phyloP scores from a whole-genome alignment of 768 basidiomycete genomes.

The Gloeophyllum trabeum region DNA sequence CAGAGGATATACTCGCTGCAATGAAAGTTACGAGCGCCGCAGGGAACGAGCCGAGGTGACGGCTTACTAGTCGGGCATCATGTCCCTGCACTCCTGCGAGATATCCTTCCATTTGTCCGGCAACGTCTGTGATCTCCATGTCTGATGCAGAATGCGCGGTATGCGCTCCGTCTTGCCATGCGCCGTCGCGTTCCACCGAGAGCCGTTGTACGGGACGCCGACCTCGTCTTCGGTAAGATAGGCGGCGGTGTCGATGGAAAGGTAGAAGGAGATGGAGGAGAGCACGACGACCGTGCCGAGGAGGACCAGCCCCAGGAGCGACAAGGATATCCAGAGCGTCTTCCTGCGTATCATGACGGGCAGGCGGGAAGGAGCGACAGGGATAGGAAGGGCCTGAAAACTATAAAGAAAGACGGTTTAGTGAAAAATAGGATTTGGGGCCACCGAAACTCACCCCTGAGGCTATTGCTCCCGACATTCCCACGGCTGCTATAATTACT shows the following conservation, averaged over 20 bases:
- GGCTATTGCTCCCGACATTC: too few relatives aligned
- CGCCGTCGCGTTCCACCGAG: constrained; percentile 53
- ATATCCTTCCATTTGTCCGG: constrained; percentile 73
- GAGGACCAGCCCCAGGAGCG: constrained; percentile 65
- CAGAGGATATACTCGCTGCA: constrained; percentile 90
- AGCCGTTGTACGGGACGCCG: constrained; percentile 37
- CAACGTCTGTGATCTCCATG: constrained; percentile 89
- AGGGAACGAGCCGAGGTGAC: constrained; percentile 5
- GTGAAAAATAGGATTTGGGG: not conserved
- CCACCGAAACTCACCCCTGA: too few relatives aligned
- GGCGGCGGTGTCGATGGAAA: constrained; percentile 66
- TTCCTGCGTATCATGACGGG: constrained; percentile 31
- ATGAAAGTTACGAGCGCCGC: constrained; percentile 8
- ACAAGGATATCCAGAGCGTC: constrained; percentile 33
- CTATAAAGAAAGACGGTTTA: not conserved
- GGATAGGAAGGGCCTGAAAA: constrained; percentile 7
- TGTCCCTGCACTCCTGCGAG: constrained; percentile 75
- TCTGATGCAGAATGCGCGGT: constrained; percentile 93
- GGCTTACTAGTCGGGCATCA: constrained; percentile 95
- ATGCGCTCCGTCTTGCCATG: constrained; percentile 62
- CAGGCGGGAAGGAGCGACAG: constrained; percentile 9
- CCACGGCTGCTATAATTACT: too few relatives aligned
- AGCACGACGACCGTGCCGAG: constrained; percentile 86
- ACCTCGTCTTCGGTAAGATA: constrained; percentile 77
- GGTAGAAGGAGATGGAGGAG: constrained; percentile 84